Evolutionary conservation across 805 yeast species (phyloP), one percentile per base, ranked within the genome.

Genomic region (Ogataea wickerhamii): DNA sequence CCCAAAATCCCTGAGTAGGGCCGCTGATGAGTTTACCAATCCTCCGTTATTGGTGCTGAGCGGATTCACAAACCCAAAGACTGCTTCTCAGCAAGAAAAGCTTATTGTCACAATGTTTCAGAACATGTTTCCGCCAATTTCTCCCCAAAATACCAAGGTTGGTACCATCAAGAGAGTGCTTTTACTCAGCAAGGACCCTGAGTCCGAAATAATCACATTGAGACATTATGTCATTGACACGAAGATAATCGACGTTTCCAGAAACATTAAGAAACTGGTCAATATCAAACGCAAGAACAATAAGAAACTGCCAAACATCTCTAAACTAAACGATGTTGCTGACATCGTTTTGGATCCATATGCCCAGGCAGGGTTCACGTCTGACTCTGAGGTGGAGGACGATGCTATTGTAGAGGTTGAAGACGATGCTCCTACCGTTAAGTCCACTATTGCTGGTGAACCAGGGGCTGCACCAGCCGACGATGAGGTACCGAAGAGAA

Each of bases 31-130:
- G 52, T 80, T 78, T 44, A 45, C 73, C 39, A 70, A 75, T 45
- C 98, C 99, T 14, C 98, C 99, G 5, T 69, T 93, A 49, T 67
- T 93, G 45, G 98, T 93, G 2, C 70, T 93, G 71, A 91, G 93
- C 62, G 95, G 95, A n/a, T 93, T 93, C 59, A 67, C 68, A 27
- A 80, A 82, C 38, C 82, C 86, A 28, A 68, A 72, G 36, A 77
- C 74, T 40, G 78, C 82, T 16, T 75, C 70, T 25, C 73, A 77
- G 25, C 80, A 81, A 49, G 98, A 91, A 60, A 86, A 87, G 52
- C 71, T 91, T 44, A 60, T 88, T 40, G 78, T 94, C 21, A 86
- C 97, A 3, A 80, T 88, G 68, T 87, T 93, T 66, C 98, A 93
- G 64, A 88, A 87, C 65, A 79, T 93, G 78, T 87, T 91, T 61